Evolutionary conservation across 768 basidiomycete species (phyloP).

Genomic region (Lentinula guzmanii): DNA sequence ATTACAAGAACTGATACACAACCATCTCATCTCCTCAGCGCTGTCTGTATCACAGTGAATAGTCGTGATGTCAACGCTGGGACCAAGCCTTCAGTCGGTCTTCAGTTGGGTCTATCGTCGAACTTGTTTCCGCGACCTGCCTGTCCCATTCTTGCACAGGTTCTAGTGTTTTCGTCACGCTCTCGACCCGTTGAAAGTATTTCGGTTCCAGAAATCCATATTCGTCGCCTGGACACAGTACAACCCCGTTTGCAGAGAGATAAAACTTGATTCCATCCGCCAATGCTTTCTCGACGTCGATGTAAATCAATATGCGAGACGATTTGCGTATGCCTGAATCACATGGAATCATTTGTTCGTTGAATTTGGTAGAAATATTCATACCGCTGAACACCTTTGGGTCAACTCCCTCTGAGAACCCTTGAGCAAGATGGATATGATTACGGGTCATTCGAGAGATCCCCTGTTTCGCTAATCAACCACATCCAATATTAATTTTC

Average conservation of each 20-base stretch:
- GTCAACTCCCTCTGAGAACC: conserved; percentile 37
- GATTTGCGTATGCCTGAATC: conserved; percentile 40
- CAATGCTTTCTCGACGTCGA: conserved; percentile 51
- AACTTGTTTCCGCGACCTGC: neutral
- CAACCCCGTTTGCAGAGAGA: conserved; percentile 60
- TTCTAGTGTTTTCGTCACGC: conserved; percentile 2
- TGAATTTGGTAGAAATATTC: neutral
- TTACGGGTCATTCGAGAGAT: conserved; percentile 63
- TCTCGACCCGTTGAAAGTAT: conserved; percentile 53
- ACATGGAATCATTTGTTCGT: neutral
- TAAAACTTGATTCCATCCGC: conserved; percentile 49
- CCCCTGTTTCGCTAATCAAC: conserved; percentile 54
- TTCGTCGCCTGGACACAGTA: conserved; percentile 61
- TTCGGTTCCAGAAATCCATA: conserved; percentile 43
- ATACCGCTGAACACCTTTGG: conserved; percentile 41
- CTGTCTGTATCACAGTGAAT: no score
- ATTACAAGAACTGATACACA: neutral
- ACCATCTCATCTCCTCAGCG: neutral
- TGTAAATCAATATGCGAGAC: conserved; percentile 59
- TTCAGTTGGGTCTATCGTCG: neutral
- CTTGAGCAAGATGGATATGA: conserved; percentile 70
- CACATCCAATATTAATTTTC: conserved; percentile 13
- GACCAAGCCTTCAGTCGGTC: neutral
- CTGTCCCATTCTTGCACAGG: conserved; percentile 6
- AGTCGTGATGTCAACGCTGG: neutral